phyloP scores from a whole-genome alignment of 164 flowering plant genomes.

The Aristolochia contorta region DNA sequence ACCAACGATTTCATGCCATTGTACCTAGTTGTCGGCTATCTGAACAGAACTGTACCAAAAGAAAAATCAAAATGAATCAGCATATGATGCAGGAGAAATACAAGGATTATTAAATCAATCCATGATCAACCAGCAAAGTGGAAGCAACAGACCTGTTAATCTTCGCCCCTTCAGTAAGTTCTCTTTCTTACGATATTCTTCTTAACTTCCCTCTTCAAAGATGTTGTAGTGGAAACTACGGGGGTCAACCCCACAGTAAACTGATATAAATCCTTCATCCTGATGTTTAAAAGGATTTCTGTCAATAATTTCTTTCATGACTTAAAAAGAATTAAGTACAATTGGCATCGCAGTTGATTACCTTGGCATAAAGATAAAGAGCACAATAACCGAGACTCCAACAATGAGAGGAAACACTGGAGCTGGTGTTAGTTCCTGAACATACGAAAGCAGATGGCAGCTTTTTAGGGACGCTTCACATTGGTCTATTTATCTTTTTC shows the following conservation, averaged over 20 bases:
- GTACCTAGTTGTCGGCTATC: no score
- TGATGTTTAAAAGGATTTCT: constrained; percentile 11
- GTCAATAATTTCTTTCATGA: background rate
- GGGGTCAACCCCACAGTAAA: constrained; percentile 30
- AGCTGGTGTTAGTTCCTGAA: constrained; percentile 85
- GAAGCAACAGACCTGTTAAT: background rate
- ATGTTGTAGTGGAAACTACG: constrained; percentile 18
- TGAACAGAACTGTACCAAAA: no score
- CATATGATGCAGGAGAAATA: no score
- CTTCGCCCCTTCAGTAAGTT: constrained; percentile 39
- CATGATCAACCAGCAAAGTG: no score
- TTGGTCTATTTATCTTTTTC: no score
- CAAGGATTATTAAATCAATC: no score
- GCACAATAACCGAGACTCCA: constrained; percentile 63
- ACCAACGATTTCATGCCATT: no score
- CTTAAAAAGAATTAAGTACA: background rate
- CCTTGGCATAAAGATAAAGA: constrained; percentile 86
- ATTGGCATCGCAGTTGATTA: constrained; percentile 9
- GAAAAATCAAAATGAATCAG: no score
- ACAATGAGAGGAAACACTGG: constrained; percentile 75
- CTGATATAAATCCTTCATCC: constrained; percentile 75
- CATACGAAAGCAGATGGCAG: no score
- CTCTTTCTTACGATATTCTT: constrained; percentile 59
- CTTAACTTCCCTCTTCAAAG: constrained; percentile 46
- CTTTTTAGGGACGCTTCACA: no score